These are phyloP conservation scores for Exophiala dermatitidis DNA, from an alignment of 2,329 filamentous ascomycete species.

Conservation along the genomic window DNA sequence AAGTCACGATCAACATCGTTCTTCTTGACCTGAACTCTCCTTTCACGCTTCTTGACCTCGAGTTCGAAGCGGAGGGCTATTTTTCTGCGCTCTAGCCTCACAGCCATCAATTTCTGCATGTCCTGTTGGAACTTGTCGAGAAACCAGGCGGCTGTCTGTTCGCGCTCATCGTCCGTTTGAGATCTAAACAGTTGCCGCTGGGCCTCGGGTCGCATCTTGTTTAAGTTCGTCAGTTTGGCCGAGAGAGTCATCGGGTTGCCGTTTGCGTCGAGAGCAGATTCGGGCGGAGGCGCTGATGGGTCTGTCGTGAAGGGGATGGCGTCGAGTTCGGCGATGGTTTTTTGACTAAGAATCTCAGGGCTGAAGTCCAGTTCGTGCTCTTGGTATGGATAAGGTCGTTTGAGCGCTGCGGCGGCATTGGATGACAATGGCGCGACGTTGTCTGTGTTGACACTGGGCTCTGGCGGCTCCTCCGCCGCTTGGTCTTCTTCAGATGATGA, in stretches of 20 bases:
- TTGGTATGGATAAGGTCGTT: slow-evolving; percentile 13
- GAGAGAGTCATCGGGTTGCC: slow-evolving; percentile 28
- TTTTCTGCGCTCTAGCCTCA: slow-evolving; percentile 48
- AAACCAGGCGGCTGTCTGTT: slow-evolving; percentile 56
- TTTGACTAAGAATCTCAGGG: slow-evolving; percentile 37
- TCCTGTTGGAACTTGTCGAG: slow-evolving; percentile 48
- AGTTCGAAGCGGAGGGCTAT: slow-evolving; percentile 48
- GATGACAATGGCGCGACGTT: background rate
- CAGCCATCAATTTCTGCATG: slow-evolving; percentile 45
- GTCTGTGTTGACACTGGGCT: no score
- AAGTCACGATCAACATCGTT: slow-evolving; percentile 45
- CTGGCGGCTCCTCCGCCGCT: no score
- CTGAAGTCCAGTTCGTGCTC: slow-evolving; percentile 43
- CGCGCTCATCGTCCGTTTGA: slow-evolving; percentile 51
- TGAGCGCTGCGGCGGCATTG: slow-evolving; percentile 7
- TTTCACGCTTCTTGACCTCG: slow-evolving; percentile 49
- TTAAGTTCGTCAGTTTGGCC: slow-evolving; percentile 36
- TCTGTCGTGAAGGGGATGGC: slow-evolving; percentile 45
- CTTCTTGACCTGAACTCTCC: slow-evolving; percentile 44
- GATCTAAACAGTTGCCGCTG: slow-evolving; percentile 43
- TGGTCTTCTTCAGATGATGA: slow-evolving; percentile 24
- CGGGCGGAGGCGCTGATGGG: slow-evolving; percentile 30
- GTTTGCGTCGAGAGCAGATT: slow-evolving; percentile 12
- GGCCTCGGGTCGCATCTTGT: slow-evolving; percentile 37
- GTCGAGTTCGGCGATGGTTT: slow-evolving; percentile 44